Percentiles rank a stretch among this genome's conserved stretches.
phyloP scores from a whole-genome alignment of 371 early-diverging fungal genomes.

The Mucor plumbeus region DNA sequence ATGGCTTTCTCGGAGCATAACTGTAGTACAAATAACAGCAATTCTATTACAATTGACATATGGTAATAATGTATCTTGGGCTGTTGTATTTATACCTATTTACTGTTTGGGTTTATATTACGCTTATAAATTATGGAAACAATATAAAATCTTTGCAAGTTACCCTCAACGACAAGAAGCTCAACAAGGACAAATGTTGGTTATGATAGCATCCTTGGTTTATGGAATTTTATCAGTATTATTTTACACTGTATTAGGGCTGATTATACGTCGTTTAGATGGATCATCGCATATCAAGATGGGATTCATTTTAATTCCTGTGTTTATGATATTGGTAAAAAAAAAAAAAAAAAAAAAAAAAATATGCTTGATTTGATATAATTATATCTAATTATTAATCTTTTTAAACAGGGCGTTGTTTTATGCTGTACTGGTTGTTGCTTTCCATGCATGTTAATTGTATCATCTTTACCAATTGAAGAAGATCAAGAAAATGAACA shows the following conservation, averaged over 20 bases:
- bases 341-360: too few species aligned
- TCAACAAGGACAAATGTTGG: constrained; percentile 57
- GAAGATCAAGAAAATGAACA: constrained; percentile 30
- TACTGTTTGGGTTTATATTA: constrained; percentile 71
- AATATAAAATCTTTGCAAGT: constrained; percentile 49
- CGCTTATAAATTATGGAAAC: constrained; percentile 47
- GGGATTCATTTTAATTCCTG: constrained; percentile 76
- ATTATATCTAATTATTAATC: too few species aligned
- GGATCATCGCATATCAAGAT: constrained; percentile 52
- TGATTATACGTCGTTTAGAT: constrained; percentile 70
- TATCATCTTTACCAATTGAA: constrained; percentile 37
- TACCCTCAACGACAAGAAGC: constrained; percentile 53
- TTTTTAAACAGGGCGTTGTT: constrained; percentile 31
- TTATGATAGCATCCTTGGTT: constrained; percentile 53
- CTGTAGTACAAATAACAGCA: constrained; percentile 39
- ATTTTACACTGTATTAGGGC: constrained; percentile 74
- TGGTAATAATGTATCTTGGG: constrained; percentile 55
- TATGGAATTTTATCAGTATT: constrained; percentile 60
- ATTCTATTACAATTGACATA: constrained; percentile 48
- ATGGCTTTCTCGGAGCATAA: background rate
- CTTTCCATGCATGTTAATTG: constrained; percentile 63
- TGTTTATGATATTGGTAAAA: constrained; percentile 71
- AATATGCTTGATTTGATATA: too few species aligned
- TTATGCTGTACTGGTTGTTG: constrained; percentile 79
- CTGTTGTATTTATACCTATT: constrained; percentile 74